A percentile compares a stretch with the other conserved stretches of the same genome.
Evolutionary conservation across 73 alveolate species (phyloP).

Genomic region (Uronychia setigera): DNA sequence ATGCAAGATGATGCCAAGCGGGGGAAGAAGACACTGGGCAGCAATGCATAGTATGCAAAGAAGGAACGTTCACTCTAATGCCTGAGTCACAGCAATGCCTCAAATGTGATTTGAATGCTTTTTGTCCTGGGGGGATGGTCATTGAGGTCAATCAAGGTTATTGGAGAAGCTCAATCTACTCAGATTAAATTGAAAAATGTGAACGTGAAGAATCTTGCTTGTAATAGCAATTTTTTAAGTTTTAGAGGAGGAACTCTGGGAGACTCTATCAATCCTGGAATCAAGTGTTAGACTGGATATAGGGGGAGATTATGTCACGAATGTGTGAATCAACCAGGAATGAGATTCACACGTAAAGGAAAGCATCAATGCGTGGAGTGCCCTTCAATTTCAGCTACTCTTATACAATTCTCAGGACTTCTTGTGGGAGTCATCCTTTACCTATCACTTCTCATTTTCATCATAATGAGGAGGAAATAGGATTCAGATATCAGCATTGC

Average conservation of each 20-base stretch:
- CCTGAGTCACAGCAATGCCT: no score
- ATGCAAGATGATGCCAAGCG: no score
- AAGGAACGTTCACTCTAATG: no score
- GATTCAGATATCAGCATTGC: no score
- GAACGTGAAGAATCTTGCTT: not conserved
- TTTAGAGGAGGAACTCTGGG: constrained; percentile 2
- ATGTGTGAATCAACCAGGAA: not conserved
- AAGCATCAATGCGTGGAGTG: constrained; percentile 12
- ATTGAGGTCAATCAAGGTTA: constrained; percentile 5
- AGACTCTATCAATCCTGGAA: constrained; percentile 1
- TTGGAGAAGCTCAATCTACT: constrained; percentile 5
- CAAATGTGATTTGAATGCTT: not conserved
- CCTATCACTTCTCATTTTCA: no score
- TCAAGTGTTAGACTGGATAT: constrained; percentile 12
- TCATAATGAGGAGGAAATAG: no score
- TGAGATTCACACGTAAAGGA: not conserved
- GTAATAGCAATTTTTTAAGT: no score
- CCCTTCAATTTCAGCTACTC: no score
- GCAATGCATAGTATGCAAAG: no score
- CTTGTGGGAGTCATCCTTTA: no score
- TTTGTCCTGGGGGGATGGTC: constrained; percentile 2
- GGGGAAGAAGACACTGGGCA: no score
- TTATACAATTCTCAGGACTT: no score
- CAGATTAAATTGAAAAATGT: not conserved
- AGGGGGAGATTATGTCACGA: constrained; percentile 1